phyloP scores from a whole-genome alignment of 345 rosid species.

The Reutealis trisperma region DNA sequence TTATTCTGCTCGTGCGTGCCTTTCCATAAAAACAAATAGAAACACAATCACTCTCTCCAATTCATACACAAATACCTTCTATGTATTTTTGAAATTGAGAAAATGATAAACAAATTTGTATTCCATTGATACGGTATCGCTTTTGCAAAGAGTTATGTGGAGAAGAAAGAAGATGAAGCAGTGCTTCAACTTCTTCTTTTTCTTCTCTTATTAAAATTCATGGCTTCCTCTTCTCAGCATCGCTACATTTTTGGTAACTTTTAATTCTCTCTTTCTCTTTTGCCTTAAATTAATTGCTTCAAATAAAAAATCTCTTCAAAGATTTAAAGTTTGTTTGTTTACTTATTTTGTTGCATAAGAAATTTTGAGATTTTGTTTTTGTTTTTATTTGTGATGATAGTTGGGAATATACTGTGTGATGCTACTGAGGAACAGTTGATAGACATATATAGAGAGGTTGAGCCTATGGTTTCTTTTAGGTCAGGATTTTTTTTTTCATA shows the following conservation, averaged over 20 bases:
- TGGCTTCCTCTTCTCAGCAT: constrained; percentile 87
- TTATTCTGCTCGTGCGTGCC: background rate
- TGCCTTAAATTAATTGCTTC: constrained; percentile 6
- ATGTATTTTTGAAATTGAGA: too few species aligned
- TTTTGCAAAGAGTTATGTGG: constrained; percentile 15
- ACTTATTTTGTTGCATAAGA: background rate
- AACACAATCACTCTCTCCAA: background rate
- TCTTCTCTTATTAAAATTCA: constrained; percentile 44
- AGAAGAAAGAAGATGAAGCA: constrained; percentile 66
- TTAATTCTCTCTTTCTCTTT: constrained; percentile 14
- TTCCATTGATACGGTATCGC: background rate
- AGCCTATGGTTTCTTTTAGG: constrained; percentile 99
- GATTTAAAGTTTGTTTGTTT: background rate
- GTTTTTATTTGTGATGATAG: constrained; percentile 37
- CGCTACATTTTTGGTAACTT: constrained; percentile 92
- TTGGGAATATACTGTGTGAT: constrained; percentile 98
- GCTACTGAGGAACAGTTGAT: constrained; percentile 97
- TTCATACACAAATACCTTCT: background rate
- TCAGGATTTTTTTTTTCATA: constrained; percentile 26
- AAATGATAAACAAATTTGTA: background rate
- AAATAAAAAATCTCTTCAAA: background rate
- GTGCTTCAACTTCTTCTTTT: constrained; percentile 58
- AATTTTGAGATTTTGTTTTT: background rate
- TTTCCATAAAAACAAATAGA: background rate
- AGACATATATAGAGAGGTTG: constrained; percentile 94